Evolutionary conservation across 768 basidiomycete genomes (phyloP), one percentile per base, ranked within the genome.

Genomic region (Boletellus sp.): DNA sequence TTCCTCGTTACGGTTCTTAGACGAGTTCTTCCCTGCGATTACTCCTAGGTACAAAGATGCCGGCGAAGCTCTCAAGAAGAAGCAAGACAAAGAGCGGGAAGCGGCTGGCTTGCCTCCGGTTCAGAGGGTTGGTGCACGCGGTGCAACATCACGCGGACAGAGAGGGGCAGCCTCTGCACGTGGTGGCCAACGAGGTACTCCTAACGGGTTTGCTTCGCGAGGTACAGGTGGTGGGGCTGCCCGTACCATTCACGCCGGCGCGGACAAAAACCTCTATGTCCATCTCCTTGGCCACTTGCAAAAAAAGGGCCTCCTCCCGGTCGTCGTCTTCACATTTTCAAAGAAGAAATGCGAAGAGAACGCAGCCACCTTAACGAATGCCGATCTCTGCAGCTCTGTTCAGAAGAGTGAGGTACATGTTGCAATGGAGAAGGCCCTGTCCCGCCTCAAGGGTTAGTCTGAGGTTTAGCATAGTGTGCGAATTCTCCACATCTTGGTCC

Each of bases 361-460:
- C 63, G 96, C 96, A 4, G 78, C 76, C 9, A 96, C 90, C 3
- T 70, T 99, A 48, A 87, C 84, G 1, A 94, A 94, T 67, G 76
- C 83, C 28, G 94, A 99, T 70, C 73, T 99, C 32, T 94, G 88
- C 60, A 83, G 82, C 7, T 81, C 92, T 1, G 83, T 84, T 42
- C 96, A 99, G 72, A 97, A 94, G 77, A 97, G 94, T 59, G 93
- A 97, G 70, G 87, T 98, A 10, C 96, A 99, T 68, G 80, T 98
- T 45, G 86, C 87, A 2, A 83, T 97, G 50, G 96, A 97, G 67
- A 87, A 90, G 64, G 95, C 95, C 2, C 67, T 99, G 33, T 86
- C 86, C 34, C 75, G 96, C 28, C 73, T 99, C 48, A 95, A 96
- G 76, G 94, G 96, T 90, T 37, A 45, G 57, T 46, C 32, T 23